phyloP scores from a whole-genome alignment of 139 green algal species.

The Chlorella sorokiniana region DNA sequence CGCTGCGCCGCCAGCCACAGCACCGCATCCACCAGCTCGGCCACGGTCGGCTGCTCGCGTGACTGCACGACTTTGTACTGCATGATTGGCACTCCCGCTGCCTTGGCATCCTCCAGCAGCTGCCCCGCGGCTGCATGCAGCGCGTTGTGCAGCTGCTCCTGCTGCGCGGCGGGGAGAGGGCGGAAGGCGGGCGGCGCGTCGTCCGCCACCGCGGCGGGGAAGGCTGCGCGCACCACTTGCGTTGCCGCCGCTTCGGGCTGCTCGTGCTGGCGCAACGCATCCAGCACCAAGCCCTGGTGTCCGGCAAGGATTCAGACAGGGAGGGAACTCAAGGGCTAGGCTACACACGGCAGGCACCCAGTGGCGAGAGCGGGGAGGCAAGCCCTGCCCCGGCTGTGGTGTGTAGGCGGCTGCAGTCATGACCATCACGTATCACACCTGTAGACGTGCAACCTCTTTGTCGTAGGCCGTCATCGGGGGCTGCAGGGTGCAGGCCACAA shows the following conservation, averaged over 20 bases:
- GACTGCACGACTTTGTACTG: neutral
- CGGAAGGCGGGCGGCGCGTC: neutral
- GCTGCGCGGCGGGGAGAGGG: neutral
- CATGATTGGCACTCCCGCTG: neutral
- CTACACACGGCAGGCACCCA: neutral
- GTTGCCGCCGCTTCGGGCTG: neutral
- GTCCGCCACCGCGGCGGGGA: neutral
- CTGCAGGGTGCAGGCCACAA: neutral
- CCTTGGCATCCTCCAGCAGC: conserved; percentile 2
- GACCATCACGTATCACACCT: neutral
- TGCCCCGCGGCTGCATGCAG: neutral
- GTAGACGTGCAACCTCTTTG: neutral
- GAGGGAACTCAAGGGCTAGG: neutral
- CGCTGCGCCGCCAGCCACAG: conserved; percentile 26
- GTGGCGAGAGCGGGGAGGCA: neutral
- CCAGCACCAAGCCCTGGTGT: conserved; percentile 26
- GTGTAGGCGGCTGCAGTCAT: neutral
- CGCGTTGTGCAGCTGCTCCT: conserved; percentile 14
- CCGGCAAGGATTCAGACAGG: no score
- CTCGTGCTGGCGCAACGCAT: neutral
- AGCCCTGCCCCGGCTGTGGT: neutral
- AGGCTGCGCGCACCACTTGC: conserved; percentile 1
- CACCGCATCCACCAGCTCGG: conserved; percentile 38
- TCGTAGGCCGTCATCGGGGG: neutral
- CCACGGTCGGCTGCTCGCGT: conserved; percentile 8